These are phyloP conservation scores for Lactarius trivialis DNA, from an alignment of 768 basidiomycete genomes.

Conservation along the genomic window DNA sequence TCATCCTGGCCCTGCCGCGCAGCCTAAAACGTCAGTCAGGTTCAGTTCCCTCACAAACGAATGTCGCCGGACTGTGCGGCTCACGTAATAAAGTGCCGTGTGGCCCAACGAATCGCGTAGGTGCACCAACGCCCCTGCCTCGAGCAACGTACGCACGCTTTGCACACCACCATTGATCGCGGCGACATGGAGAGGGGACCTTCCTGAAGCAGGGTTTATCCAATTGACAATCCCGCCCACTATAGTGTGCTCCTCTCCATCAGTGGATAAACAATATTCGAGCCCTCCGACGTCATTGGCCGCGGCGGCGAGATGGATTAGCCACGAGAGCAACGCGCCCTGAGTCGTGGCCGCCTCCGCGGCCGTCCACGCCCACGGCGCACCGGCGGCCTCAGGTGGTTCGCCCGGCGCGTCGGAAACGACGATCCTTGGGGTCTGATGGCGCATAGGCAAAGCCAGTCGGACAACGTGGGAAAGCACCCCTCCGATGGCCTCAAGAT, in stretches of 20 bases:
- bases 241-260: constrained; percentile 32
- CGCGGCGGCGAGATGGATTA: constrained; percentile 74
- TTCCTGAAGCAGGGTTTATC: constrained; percentile 60
- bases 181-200: constrained; percentile 74
- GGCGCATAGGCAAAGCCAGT: constrained; percentile 40
- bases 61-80: constrained; percentile 23
- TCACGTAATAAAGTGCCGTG: constrained; percentile 76
- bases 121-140: constrained; percentile 77
- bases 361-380: constrained; percentile 74
- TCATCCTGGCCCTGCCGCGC: constrained; percentile 61
- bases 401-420: constrained; percentile 35
- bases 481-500: constrained; percentile 54
- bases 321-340: constrained; percentile 63
- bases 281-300: constrained; percentile 60
- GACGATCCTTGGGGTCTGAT: constrained; percentile 34
- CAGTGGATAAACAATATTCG: constrained; percentile 45
- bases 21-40: constrained; percentile 40
- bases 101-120: constrained; percentile 74
- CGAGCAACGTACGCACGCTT: constrained; percentile 45
- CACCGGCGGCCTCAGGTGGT: constrained; percentile 38
- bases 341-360: constrained; percentile 68
- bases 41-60: neutral
- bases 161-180: constrained; percentile 55
- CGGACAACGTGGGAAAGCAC: constrained; percentile 65
- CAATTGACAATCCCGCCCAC: constrained; percentile 70